Percentiles rank a stretch among this genome's conserved stretches.
These are phyloP conservation scores for Dioscorea zingiberensis DNA, from an alignment of 106 monocot species.

Conservation along the genomic window DNA sequence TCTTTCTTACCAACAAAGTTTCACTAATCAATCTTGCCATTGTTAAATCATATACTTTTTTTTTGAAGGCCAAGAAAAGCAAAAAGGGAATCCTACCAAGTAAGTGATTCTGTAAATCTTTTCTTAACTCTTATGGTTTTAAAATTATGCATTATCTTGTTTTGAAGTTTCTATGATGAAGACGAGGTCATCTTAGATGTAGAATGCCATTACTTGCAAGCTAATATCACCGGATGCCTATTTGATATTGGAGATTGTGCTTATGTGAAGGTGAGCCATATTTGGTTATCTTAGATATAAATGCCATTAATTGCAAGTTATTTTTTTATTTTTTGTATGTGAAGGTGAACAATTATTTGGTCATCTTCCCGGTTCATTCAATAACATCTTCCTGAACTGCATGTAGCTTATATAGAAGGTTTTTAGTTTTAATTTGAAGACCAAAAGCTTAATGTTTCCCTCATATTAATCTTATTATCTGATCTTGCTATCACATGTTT, in stretches of 20 bases:
- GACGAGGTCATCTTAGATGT: constrained; percentile 12
- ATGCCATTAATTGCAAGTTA: no score
- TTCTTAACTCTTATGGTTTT: neutral
- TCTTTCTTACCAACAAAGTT: neutral
- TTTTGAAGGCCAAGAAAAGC: neutral
- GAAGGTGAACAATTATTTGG: no score
- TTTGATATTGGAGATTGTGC: constrained; percentile 15
- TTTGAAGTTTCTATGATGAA: constrained; percentile 8
- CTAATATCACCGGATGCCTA: constrained; percentile 8
- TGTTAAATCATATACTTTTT: neutral
- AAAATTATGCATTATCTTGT: neutral
- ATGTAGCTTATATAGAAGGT: neutral
- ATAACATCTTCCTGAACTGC: neutral
- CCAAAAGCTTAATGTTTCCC: no score
- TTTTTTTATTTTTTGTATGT: no score
- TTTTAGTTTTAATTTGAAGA: neutral
- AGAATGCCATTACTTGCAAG: constrained; percentile 12
- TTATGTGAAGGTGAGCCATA: constrained; percentile 6
- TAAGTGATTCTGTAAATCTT: neutral
- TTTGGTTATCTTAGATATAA: no score
- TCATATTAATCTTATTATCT: no score
- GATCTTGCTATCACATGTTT: no score
- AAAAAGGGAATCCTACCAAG: neutral
- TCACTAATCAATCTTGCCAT: neutral
- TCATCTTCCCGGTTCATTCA: neutral